Evolutionary conservation across 2,329 filamentous ascomycete species (phyloP).

Genomic region (Fusarium foetens): DNA sequence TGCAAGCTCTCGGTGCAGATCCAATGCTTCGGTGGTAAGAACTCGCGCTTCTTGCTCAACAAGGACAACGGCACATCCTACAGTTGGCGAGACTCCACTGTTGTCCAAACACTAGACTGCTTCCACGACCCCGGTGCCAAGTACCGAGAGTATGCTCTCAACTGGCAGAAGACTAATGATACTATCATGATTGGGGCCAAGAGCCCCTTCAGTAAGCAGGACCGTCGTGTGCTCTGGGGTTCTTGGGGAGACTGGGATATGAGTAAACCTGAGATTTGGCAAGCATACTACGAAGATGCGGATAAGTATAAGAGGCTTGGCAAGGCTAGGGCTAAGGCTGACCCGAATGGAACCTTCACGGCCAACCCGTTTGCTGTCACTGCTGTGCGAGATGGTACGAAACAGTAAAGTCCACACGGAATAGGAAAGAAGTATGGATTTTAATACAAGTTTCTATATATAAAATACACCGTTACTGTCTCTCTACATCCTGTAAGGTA

Average conservation of each 20-base stretch:
- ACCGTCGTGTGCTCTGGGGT: constrained; percentile 54
- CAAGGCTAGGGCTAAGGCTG: constrained; percentile 44
- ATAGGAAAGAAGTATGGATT: not conserved
- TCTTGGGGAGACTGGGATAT: constrained; percentile 52
- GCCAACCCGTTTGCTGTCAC: constrained; percentile 49
- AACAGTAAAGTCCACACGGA: not conserved
- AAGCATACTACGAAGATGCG: constrained; percentile 50
- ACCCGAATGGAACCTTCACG: constrained; percentile 52
- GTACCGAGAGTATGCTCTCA: constrained; percentile 49
- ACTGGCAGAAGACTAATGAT: constrained; percentile 58
- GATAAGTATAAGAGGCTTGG: constrained; percentile 49
- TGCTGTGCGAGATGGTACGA: not conserved
- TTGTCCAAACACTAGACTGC: constrained; percentile 55
- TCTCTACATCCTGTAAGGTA: no score
- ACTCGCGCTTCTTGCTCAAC: constrained; percentile 55
- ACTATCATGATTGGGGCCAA: constrained; percentile 44
- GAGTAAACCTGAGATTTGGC: constrained; percentile 46
- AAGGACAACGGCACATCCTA: constrained; percentile 58
- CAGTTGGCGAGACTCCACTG: constrained; percentile 58
- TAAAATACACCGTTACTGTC: not conserved
- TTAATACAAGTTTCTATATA: not conserved
- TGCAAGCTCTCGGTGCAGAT: constrained; percentile 59
- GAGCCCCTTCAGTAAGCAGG: constrained; percentile 50
- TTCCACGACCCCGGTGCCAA: constrained; percentile 51
- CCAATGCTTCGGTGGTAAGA: constrained; percentile 56